Base-by-base conservation (phyloP, 306 rosid species). In the Glycyrrhiza uralensis region DNA sequence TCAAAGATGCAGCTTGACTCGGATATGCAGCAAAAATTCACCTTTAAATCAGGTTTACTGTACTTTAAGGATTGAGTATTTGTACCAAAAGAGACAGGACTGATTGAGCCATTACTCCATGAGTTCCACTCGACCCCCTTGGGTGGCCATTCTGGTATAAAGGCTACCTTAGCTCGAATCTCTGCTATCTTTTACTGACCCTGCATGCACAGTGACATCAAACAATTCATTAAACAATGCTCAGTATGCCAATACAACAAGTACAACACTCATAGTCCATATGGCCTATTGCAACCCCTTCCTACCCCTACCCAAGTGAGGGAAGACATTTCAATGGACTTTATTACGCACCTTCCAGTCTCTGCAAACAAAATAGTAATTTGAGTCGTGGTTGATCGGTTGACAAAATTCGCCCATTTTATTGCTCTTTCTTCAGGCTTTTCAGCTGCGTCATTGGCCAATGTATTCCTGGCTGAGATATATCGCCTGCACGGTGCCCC, bases 361-460 rank as follows among this genome's bases (percentile, higher is more conserved):
- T 22, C 38, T 0, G 22, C 22, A 11, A 49, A 18, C 0, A 11
- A 4, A 0, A 3, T 33, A 9, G 7, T 12, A 0, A 39, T 63
- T 3, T 41, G 28, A 54, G 70, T 39, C 0, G 18, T 63, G 1
- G 7, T 41, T 2, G 70, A 63, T 13, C 2, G 54, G 0, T 0
- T 63, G 0, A 22, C 24, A 0, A 64, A 64, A 2, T 64, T 19
- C 3, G 9, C 12, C 0, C 54, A 41, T 4, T 63, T 63, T 4
- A 12, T 61, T 0, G 18, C 18, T 0, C 1, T 13, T 0, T 18
- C 49, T 1, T 1, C 12, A 0, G 7, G 8, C 2, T 18, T 19
- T 1, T 1, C 12, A 0, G 12, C 13, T 2, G 0, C 0, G 0
- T 3, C 3, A 1, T 1, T 18, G 0, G 56, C 29, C 1, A 1